Percentiles rank a stretch among this genome's conserved stretches.
Conservation (phyloP, 192 early-diverging fungal genomes). For the Mortierella claussenii region DNA sequence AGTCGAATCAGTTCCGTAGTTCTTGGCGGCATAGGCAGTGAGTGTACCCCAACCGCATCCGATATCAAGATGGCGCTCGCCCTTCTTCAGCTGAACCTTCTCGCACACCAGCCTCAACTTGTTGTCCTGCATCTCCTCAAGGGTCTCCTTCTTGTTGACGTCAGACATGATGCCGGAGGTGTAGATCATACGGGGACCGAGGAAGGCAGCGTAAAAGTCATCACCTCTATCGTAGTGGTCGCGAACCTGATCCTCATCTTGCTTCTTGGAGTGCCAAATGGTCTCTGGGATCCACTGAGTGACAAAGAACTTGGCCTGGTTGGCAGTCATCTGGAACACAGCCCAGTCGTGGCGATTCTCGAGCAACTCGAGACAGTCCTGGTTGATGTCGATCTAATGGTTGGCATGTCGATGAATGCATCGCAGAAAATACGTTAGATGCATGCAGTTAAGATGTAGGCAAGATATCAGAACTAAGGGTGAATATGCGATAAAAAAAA, state of each 20-base stretch:
- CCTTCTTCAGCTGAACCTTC: slow-evolving; percentile 84
- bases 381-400: slow-evolving; percentile 86
- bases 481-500: background rate
- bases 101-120: slow-evolving; percentile 93
- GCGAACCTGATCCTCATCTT: slow-evolving; percentile 97
- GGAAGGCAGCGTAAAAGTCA: slow-evolving; percentile 96
- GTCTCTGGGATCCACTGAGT: slow-evolving; percentile 97
- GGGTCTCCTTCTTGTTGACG: slow-evolving; percentile 75
- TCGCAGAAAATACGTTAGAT: too few relatives aligned
- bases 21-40: slow-evolving; percentile 87
- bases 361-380: slow-evolving; percentile 86
- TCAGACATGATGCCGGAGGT: slow-evolving; percentile 94
- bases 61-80: slow-evolving; percentile 95
- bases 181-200: slow-evolving; percentile 96
- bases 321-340: slow-evolving; percentile 83
- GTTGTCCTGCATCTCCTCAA: slow-evolving; percentile 97
- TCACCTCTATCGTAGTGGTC: slow-evolving; percentile 99
- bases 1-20: slow-evolving; percentile 88
- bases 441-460: too few relatives aligned
- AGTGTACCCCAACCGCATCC: slow-evolving; percentile 99
- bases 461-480: too few relatives aligned
- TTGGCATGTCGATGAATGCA: background rate
- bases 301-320: slow-evolving; percentile 92
- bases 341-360: slow-evolving; percentile 97
- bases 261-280: slow-evolving; percentile 96